Percentiles rank a stretch among this genome's conserved stretches.
These are phyloP conservation scores for Aspergillus nidulans DNA, from an alignment of 495 filamentous ascomycete genomes.

Conservation along the genomic window DNA sequence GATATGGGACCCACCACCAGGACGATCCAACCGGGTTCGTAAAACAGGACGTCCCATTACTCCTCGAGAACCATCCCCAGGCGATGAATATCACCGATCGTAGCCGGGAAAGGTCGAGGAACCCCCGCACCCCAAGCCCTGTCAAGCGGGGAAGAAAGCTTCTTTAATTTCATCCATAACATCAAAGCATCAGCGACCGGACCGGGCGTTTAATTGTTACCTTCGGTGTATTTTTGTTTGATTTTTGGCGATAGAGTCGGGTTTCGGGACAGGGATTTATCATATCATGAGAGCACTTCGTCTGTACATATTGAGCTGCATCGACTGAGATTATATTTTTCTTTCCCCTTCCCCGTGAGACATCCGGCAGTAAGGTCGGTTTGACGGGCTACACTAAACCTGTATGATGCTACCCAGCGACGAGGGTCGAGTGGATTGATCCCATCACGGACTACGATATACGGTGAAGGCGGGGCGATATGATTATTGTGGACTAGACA, in stretches of 20 bases:
- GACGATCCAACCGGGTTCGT: conserved; percentile 13
- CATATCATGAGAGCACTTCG: neutral
- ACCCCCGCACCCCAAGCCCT: conserved; percentile 38
- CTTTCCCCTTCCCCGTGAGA: neutral
- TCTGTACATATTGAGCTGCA: neutral
- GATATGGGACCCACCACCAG: conserved; percentile 24
- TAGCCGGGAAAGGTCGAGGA: conserved; percentile 31
- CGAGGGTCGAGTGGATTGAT: neutral
- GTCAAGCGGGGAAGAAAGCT: conserved; percentile 32
- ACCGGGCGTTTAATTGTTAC: conserved; percentile 7
- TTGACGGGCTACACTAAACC: neutral
- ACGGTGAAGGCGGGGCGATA: neutral
- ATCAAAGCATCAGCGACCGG: conserved; percentile 14
- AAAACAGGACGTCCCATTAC: conserved; percentile 29
- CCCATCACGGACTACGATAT: neutral
- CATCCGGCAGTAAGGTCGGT: neutral
- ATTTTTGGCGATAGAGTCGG: neutral
- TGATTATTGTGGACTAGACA: neutral
- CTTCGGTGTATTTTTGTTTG: neutral
- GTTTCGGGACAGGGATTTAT: neutral
- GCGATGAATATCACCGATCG: conserved; percentile 32
- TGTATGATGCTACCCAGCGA: neutral
- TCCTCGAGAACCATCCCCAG: conserved; percentile 34
- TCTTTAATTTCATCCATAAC: neutral
- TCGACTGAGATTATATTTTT: neutral